Base-by-base conservation (phyloP, 2,329 filamentous ascomycete genomes). In the Penicillium hordei region DNA sequence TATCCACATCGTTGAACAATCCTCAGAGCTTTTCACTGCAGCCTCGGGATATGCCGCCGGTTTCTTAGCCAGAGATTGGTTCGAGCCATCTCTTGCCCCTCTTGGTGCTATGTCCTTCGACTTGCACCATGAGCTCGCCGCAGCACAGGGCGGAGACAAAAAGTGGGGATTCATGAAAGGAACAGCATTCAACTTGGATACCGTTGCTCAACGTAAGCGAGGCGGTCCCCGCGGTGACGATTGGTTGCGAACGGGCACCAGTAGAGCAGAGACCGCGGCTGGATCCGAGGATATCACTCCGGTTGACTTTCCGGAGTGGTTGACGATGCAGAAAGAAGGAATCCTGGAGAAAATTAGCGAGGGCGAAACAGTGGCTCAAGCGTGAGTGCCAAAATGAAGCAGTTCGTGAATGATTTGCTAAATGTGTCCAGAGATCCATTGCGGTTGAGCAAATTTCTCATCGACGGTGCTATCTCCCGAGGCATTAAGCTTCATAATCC, bases 1-100 rank as follows among this genome's bases (percentile, higher is more conserved):
- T 33, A 85, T 88, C 52, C 82, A 86, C 60, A 73, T 88, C 23
- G 61, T 88, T 39, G 86, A 88, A 65, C 77, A 82, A 6, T 82
- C 82, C 5, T 71, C 79, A 0, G 71, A 84, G 60, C 80, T 93
- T 33, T 91, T 93, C 72, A 82, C 84, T 12, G 90, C 87, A 31
- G 89, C 90, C 0, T 92, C 88, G 2, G 89, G 90, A 1, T 86
- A 84, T 63, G 88, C 89, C 0, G 90, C 82, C 19, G 89, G 90
- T 0, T 93, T 93, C 67, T 69, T 93, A 9, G 89, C 89, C 0
- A 80, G 79, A 34, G 87, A 93, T 71, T 93, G 89, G 89, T 90
- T 89, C 66, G 78, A 79, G 0, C 77, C 83, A 0, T 77, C 81
- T 1, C 76, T 85, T 6, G 78, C 83, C 0, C 76, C 80, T 0